Base-by-base conservation (phyloP, 768 basidiomycete genomes). In the Lactarius sanguifluus region DNA sequence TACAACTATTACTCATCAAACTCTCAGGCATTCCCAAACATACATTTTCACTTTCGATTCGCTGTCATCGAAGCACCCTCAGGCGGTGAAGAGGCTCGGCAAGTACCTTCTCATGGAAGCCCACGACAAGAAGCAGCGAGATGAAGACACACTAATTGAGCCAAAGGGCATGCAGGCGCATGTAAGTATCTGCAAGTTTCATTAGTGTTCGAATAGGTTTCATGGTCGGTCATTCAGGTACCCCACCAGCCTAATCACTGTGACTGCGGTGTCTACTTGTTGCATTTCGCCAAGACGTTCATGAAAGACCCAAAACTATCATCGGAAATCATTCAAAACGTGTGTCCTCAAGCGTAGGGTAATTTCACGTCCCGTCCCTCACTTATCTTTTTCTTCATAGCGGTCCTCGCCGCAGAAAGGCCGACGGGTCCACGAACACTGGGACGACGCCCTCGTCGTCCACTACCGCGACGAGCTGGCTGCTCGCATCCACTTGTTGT, bases 41-140 rank as follows among this genome's bases (percentile, higher is more conserved):
- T 86, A 85, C 69, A 88, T 99, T 40, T 88, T 95, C 74, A 93
- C 88, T 0, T 84, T 99, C 62, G 97, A 99, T 75, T 98, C 96
- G 1, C 82, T 99, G 56, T 89, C 90, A 5, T 78, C 80, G 16
- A 78, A 79, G n/a, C 96, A 98, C 76, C 80, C 81, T 0, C 81
- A 85, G 38, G 93, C 86, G 5, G 75, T 81, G 50, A 88, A 79
- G 57, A 82, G 81, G 40, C 82, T 99, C 23, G 76, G 75, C 50
- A 71, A 77, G 32, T 99, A 96, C 75, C 83, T 98, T 25, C 76
- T 76, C 41, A 76, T 81, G 70, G 97, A 99, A 73, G 96, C 96
- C 0, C 77, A 78, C 67, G 87, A 93, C 73, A 96, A 94, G 78
- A 69, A 61, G 43, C 64, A 65, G 10, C 25, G 41, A 28, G 30